These are phyloP conservation scores for Chrysoporthe puriensis DNA, from an alignment of 2,329 filamentous ascomycete species.

Conservation along the genomic window DNA sequence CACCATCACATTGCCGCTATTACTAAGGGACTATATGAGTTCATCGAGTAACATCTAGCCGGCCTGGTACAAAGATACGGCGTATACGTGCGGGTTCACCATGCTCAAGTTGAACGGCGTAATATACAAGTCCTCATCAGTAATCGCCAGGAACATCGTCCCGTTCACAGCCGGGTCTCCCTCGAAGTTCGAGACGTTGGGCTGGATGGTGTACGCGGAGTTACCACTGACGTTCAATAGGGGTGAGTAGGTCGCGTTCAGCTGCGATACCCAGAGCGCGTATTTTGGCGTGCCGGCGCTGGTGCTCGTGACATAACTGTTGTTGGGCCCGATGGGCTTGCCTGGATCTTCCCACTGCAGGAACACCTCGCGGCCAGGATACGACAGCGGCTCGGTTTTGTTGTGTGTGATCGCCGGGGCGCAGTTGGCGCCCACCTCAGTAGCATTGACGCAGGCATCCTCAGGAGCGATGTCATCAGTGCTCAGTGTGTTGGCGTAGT, in stretches of 20 bases:
- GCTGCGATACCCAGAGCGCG: slow-evolving; percentile 76
- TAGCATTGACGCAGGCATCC: slow-evolving; percentile 62
- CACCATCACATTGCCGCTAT: background rate
- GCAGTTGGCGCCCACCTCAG: slow-evolving; percentile 59
- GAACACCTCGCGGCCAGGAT: slow-evolving; percentile 72
- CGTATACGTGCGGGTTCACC: slow-evolving; percentile 77
- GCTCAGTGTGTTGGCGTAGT: slow-evolving; percentile 59
- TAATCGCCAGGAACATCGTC: slow-evolving; percentile 79
- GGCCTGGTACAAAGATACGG: slow-evolving; percentile 76
- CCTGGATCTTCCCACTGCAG: slow-evolving; percentile 75
- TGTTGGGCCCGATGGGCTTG: slow-evolving; percentile 74
- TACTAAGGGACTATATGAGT: no score
- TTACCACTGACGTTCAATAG: slow-evolving; percentile 57
- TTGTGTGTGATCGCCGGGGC: slow-evolving; percentile 69
- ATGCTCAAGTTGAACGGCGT: slow-evolving; percentile 77
- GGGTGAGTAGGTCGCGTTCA: slow-evolving; percentile 73
- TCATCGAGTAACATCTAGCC: slow-evolving; percentile 55
- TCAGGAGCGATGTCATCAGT: slow-evolving; percentile 47
- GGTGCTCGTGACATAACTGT: slow-evolving; percentile 73
- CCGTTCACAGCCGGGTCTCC: slow-evolving; percentile 73
- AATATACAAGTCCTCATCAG: slow-evolving; percentile 67
- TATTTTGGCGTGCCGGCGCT: slow-evolving; percentile 64
- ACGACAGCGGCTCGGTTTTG: slow-evolving; percentile 71
- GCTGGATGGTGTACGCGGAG: slow-evolving; percentile 72
- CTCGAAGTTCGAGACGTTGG: slow-evolving; percentile 67